Base-by-base conservation (phyloP, 352 stramenopile genomes). In the Peronospora tabacina region DNA sequence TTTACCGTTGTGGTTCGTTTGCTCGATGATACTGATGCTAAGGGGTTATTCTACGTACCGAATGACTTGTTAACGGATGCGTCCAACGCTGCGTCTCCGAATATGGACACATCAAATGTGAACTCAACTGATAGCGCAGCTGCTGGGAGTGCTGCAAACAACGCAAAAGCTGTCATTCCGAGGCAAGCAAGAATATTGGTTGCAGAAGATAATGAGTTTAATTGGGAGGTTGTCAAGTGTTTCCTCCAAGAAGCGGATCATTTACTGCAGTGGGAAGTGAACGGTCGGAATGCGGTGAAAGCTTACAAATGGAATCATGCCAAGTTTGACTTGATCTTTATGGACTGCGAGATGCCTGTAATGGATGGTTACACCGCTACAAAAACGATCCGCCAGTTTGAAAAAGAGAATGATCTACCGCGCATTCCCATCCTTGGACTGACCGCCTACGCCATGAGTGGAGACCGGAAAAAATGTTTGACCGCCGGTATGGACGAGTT, bases 311-410 rank as follows among this genome's bases (percentile, higher is more conserved):
- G 70, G 4, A 54, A 85, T 17, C 47, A 64, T 22, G 51, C 58
- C 17, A 68, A 75, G 36, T 89, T 78, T 51, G 72, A 85, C 22
- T 32, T 87, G 36, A 67, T 89, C 30, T 85, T 87, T 49, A 89
- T 89, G 78, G 78, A 89, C 49, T 87, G 75, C 44, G 78, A 89
- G 49, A 89, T 89, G 78, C 78, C 78, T 16, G 67, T 87, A 13
- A 87, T 89, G 78, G 73, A 89, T 49, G 78, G 78, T 7, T 89
- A 89, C 50, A 67, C 73, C 6, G 78, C 78, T n/a, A 85, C 78
- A 0, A 61, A 58, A 30, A 49, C 59, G 16, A 86, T 88, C 41
- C 75, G 77, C 10, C 50, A 85, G 44, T 85, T 79, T 48, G 77
- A 85, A 37, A 41, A 32, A n/a, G 73, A 85, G n/a, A 75, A 83